Conservation (phyloP, 257 asterid species). For the Solanum bukasovii region DNA sequence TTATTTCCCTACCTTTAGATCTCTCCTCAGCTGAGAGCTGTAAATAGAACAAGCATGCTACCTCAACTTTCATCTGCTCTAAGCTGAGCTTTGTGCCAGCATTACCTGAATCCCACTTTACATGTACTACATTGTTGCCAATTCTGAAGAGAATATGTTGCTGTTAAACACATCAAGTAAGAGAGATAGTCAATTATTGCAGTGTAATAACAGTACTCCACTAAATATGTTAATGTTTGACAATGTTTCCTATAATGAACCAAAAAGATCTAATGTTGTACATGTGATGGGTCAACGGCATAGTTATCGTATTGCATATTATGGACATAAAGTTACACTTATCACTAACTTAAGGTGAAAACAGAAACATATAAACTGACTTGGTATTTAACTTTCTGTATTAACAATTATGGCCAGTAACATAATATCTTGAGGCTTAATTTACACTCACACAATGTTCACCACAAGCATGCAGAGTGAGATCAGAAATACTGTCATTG, state of each 20-base stretch:
- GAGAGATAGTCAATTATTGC: not conserved
- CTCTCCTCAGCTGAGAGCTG: constrained; percentile 55
- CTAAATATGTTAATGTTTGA: not conserved
- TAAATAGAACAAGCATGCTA: constrained; percentile 78
- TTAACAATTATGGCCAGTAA: not conserved
- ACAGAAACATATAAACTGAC: not conserved
- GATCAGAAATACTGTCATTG: constrained; percentile 16
- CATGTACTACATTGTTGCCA: constrained; percentile 37
- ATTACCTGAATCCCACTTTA: constrained; percentile 31
- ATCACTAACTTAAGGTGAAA: not conserved
- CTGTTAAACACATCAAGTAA: constrained; percentile 35
- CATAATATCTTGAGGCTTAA: not conserved
- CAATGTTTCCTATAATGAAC: not conserved
- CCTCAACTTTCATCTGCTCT: constrained; percentile 64
- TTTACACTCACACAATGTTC: constrained; percentile 50
- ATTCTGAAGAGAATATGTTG: constrained; percentile 42
- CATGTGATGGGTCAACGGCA: not conserved
- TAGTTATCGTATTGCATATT: not conserved
- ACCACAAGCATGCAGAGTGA: constrained; percentile 23
- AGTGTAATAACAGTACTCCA: not conserved
- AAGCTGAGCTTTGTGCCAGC: constrained; percentile 39
- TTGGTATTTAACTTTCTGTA: not conserved
- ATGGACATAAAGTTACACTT: not conserved
- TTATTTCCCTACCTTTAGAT: constrained; percentile 47
- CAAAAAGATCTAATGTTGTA: not conserved